A percentile compares a stretch with the other conserved stretches of the same genome.
Evolutionary conservation across 805 yeast species (phyloP).

Genomic region (Schizosaccharomyces octosporus): DNA sequence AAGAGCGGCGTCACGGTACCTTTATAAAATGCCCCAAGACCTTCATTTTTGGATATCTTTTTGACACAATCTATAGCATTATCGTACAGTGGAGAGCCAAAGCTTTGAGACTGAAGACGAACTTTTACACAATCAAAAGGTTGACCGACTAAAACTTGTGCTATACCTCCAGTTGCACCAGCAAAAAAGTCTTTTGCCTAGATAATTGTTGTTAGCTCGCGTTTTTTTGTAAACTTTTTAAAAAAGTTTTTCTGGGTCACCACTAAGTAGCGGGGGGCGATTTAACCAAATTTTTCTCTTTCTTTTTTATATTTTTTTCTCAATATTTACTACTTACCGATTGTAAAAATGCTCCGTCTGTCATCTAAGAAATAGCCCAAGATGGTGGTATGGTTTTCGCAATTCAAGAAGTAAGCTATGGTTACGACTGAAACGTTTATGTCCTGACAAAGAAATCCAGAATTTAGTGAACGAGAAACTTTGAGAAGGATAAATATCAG

Average conservation of each 20-base stretch:
- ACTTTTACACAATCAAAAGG: constrained; percentile 44
- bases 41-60: constrained; percentile 53
- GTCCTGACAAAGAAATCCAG: no score
- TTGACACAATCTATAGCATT: constrained; percentile 59
- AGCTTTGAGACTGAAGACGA: constrained; percentile 55
- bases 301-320: not conserved
- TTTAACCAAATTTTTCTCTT: no score
- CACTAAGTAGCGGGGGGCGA: no score
- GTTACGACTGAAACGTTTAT: no score
- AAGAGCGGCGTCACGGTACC: constrained; percentile 83
- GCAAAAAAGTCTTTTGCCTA: constrained; percentile 50
- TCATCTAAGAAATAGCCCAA: not conserved
- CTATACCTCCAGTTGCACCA: constrained; percentile 87
- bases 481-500: no score
- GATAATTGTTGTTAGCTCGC: not conserved
- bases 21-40: constrained; percentile 67
- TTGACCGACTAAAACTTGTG: constrained; percentile 87
- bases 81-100: constrained; percentile 38
- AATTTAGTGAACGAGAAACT: no score
- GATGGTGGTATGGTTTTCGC: no score
- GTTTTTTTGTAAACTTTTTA: not conserved
- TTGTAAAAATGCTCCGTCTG: not conserved
- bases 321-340: not conserved
- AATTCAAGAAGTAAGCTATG: no score
- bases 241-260: not conserved